Percentiles rank a stretch among this genome's conserved stretches.
Conservation (phyloP, 2,329 filamentous ascomycete species). For the Ophiosphaerella korrae region DNA sequence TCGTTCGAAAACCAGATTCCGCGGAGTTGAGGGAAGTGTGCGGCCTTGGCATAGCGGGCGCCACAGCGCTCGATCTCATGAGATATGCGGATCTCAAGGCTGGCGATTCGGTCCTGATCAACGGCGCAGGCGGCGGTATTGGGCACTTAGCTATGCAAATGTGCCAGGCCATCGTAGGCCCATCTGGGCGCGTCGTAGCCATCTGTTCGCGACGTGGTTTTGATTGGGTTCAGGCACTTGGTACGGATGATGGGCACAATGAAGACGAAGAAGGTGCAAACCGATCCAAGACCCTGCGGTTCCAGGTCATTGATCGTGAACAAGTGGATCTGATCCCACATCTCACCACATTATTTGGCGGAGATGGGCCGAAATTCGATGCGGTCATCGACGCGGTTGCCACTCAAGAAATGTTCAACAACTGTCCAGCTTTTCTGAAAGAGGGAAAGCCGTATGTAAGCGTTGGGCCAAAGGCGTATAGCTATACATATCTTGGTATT, state of each 20-base stretch:
- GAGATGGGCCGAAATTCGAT: slow-evolving; percentile 9
- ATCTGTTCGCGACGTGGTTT: slow-evolving; percentile 54
- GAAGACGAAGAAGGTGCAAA: not conserved
- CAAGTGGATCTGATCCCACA: slow-evolving; percentile 5
- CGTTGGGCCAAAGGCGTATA: slow-evolving; percentile 13
- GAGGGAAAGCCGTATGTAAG: slow-evolving; percentile 19
- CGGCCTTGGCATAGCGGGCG: slow-evolving; percentile 47
- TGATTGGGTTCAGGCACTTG: slow-evolving; percentile 41
- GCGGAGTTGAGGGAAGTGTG: slow-evolving; percentile 44
- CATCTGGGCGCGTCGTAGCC: slow-evolving; percentile 45
- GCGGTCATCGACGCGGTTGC: slow-evolving; percentile 22
- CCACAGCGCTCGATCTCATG: slow-evolving; percentile 48
- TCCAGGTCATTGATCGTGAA: slow-evolving; percentile 19
- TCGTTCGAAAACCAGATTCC: slow-evolving; percentile 34
- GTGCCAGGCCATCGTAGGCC: slow-evolving; percentile 45
- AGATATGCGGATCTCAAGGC: slow-evolving; percentile 39
- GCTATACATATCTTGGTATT: slow-evolving; percentile 11
- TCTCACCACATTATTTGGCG: slow-evolving; percentile 5
- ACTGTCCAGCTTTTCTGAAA: slow-evolving; percentile 13
- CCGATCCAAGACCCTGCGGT: not conserved
- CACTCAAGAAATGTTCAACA: slow-evolving; percentile 17
- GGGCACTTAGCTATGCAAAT: slow-evolving; percentile 56
- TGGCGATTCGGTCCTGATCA: slow-evolving; percentile 53
- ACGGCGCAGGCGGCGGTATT: slow-evolving; percentile 59
- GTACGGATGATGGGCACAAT: slow-evolving; percentile 38